Conservation (phyloP, 2,329 filamentous ascomycete species). For the Hymenoscyphus linearis region DNA sequence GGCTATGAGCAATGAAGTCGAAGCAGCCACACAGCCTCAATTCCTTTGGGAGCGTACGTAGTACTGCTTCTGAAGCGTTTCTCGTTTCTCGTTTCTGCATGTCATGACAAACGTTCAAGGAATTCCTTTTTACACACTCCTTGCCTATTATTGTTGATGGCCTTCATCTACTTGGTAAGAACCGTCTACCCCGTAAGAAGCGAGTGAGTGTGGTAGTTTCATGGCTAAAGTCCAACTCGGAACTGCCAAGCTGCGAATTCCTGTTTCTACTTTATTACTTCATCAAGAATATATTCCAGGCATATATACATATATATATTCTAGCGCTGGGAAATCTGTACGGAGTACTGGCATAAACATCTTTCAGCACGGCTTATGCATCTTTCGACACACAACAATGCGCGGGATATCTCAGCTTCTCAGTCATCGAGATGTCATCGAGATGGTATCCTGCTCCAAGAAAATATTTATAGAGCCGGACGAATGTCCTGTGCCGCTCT, state of each 20-base stretch:
- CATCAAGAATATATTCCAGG: conserved; percentile 16
- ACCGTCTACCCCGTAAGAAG: no score
- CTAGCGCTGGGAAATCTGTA: not conserved
- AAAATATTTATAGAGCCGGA: not conserved
- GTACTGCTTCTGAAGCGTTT: not conserved
- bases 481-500: not conserved
- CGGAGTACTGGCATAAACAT: not conserved
- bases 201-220: not conserved
- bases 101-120: not conserved
- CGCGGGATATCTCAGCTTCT: no score
- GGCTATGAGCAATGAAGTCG: not conserved
- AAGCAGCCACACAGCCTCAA: not conserved
- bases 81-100: not conserved
- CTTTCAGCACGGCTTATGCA: not conserved
- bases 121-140: not conserved
- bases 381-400: not conserved
- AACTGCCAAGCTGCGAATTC: not conserved
- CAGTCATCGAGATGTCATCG: no score
- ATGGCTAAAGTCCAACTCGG: not conserved
- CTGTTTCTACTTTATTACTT: conserved; percentile 1
- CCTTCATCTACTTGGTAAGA: not conserved
- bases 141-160: not conserved
- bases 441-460: no score
- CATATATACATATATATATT: no score
- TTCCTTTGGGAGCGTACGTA: not conserved